These are phyloP conservation scores for Cicer judaicum DNA, from an alignment of 306 rosid species.

Conservation along the genomic window DNA sequence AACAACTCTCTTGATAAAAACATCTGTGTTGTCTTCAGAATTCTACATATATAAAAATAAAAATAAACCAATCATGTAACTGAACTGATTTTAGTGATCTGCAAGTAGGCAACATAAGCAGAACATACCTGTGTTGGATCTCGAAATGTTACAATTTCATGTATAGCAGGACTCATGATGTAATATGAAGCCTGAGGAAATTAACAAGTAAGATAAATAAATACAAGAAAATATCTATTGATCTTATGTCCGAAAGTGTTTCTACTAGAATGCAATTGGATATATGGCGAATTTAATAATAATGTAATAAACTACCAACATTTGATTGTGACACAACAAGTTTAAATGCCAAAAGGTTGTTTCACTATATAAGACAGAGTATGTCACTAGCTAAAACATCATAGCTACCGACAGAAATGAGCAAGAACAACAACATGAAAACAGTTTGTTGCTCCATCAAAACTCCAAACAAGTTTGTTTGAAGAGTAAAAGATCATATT, in stretches of 20 bases:
- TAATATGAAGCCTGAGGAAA: constrained; percentile 74
- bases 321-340: background rate
- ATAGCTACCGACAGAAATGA: background rate
- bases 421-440: background rate
- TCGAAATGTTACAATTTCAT: constrained; percentile 72
- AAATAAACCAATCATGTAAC: constrained; percentile 41
- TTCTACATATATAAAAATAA: constrained; percentile 47
- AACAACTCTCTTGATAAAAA: constrained; percentile 86
- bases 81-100: constrained; percentile 19
- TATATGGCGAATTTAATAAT: constrained; percentile 10
- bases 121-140: constrained; percentile 81
- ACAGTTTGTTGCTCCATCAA: background rate
- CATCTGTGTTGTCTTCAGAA: constrained; percentile 50
- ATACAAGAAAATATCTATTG: constrained; percentile 14
- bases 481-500: background rate
- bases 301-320: background rate
- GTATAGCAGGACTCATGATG: constrained; percentile 68
- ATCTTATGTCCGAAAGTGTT: constrained; percentile 13
- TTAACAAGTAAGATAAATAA: background rate
- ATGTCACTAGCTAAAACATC: constrained; percentile 6
- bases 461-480: background rate
- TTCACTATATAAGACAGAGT: background rate
- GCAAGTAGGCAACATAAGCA: constrained; percentile 35
- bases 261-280: constrained; percentile 18
- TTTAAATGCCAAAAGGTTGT: background rate